Evolutionary conservation across 225 moss, liverwort and hornwort genomes (phyloP).

Genomic region (Marchantia paleacea): DNA sequence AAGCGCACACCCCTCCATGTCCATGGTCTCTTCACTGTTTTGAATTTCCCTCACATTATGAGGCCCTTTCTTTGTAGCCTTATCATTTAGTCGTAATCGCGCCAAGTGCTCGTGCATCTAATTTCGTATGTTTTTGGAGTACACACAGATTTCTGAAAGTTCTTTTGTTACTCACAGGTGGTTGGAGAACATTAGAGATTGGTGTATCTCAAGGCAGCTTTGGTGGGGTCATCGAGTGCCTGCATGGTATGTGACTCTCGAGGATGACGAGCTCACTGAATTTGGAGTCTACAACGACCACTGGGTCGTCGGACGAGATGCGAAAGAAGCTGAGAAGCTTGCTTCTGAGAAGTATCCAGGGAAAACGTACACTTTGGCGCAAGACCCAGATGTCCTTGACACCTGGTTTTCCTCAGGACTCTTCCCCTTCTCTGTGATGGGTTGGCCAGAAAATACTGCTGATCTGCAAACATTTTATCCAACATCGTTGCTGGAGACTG

Average conservation of each 20-base stretch:
- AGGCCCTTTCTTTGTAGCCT: not conserved
- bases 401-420: slow-evolving; percentile 92
- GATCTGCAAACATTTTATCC: slow-evolving; percentile 84
- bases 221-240: slow-evolving; percentile 99
- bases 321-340: slow-evolving; percentile 52
- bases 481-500: slow-evolving; percentile 82
- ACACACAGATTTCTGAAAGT: not conserved
- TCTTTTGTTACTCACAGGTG: slow-evolving; percentile 42
- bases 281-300: slow-evolving; percentile 77
- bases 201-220: slow-evolving; percentile 95
- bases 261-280: slow-evolving; percentile 64
- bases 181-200: slow-evolving; percentile 85
- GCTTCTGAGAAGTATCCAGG: slow-evolving; percentile 56
- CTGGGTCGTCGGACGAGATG: slow-evolving; percentile 72
- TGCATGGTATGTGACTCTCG: slow-evolving; percentile 79
- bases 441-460: slow-evolving; percentile 79
- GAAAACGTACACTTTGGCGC: slow-evolving; percentile 60
- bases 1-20: not conserved
- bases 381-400: slow-evolving; percentile 93
- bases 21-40: not conserved
- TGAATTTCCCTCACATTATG: not conserved
- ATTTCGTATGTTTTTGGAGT: not conserved
- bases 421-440: slow-evolving; percentile 84
- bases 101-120: not conserved
- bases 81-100: not conserved